These are phyloP conservation scores for Salix udensis DNA, from an alignment of 345 rosid genomes.

Conservation along the genomic window DNA sequence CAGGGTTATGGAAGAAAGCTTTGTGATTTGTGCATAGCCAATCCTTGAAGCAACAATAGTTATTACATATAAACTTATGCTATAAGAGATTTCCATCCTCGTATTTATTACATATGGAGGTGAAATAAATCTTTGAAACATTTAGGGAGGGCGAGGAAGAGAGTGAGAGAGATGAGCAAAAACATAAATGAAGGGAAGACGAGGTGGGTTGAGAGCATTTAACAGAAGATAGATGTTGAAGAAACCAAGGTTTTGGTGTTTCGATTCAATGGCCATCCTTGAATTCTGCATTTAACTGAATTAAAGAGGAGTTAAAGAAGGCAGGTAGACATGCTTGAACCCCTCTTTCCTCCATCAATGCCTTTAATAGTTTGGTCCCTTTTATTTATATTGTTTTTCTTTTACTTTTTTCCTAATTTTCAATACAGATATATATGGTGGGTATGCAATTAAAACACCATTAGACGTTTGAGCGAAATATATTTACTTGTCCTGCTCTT, in stretches of 20 bases:
- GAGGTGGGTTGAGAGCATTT: conserved; percentile 55
- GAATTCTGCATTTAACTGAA: conserved; percentile 55
- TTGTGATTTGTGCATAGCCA: too few species aligned
- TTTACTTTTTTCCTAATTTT: background rate
- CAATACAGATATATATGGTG: background rate
- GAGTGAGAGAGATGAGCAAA: background rate
- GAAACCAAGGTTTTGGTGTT: conserved; percentile 43
- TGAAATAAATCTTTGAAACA: background rate
- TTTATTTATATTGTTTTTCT: background rate
- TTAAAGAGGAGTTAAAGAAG: conserved; percentile 50
- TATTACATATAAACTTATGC: too few species aligned
- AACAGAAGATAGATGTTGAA: conserved; percentile 37
- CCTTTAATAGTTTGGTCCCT: conserved; percentile 26
- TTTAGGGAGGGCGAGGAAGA: background rate
- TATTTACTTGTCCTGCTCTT: background rate
- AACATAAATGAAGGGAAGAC: conserved; percentile 39
- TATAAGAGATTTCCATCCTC: too few species aligned
- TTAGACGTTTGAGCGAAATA: background rate
- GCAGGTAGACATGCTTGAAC: conserved; percentile 38
- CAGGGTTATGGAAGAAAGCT: too few species aligned
- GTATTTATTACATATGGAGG: background rate
- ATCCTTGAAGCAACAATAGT: too few species aligned
- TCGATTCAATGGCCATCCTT: conserved; percentile 35
- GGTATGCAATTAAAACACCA: conserved; percentile 6
- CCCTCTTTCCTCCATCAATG: conserved; percentile 20